These are phyloP conservation scores for Croton setiger DNA, from an alignment of 441 rosid genomes.

Conservation along the genomic window DNA sequence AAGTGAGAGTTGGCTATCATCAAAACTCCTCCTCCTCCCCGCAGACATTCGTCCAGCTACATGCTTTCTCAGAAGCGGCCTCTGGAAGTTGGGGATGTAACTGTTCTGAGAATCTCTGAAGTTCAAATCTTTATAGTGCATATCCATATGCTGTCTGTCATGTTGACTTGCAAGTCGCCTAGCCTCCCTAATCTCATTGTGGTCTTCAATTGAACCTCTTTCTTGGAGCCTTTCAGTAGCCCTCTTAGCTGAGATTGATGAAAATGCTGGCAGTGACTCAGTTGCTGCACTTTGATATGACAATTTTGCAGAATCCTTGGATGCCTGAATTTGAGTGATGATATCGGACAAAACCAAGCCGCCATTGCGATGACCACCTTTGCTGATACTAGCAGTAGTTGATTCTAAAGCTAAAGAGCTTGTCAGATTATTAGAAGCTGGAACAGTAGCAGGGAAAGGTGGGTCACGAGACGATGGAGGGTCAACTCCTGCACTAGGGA, in stretches of 20 bases:
- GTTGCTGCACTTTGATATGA: conserved; percentile 56
- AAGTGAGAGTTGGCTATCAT: conserved; percentile 77
- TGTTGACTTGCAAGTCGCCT: conserved; percentile 55
- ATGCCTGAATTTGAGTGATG: conserved; percentile 90
- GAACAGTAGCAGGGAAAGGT: conserved; percentile 73
- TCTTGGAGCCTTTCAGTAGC: conserved; percentile 62
- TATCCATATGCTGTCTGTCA: conserved; percentile 71
- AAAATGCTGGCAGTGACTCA: conserved; percentile 57
- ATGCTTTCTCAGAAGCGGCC: conserved; percentile 91
- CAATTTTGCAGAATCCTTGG: conserved; percentile 82
- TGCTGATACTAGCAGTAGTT: conserved; percentile 40
- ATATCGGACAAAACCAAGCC: conserved; percentile 88
- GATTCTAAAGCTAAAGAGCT: conserved; percentile 56
- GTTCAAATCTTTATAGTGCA: conserved; percentile 53
- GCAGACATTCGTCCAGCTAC: conserved; percentile 77
- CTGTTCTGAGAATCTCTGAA: conserved; percentile 66
- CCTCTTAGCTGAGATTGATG: conserved; percentile 69
- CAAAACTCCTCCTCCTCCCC: conserved; percentile 91
- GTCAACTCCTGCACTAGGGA: conserved; percentile 99
- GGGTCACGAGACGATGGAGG: conserved; percentile 99
- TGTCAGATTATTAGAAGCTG: conserved; percentile 62
- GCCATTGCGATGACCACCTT: conserved; percentile 74
- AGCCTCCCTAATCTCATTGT: conserved; percentile 55
- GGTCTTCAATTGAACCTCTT: conserved; percentile 67
- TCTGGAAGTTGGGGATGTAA: conserved; percentile 92